Evolutionary conservation across 2,329 filamentous ascomycete species (phyloP).

Genomic region (Pestalotiopsis sp.): DNA sequence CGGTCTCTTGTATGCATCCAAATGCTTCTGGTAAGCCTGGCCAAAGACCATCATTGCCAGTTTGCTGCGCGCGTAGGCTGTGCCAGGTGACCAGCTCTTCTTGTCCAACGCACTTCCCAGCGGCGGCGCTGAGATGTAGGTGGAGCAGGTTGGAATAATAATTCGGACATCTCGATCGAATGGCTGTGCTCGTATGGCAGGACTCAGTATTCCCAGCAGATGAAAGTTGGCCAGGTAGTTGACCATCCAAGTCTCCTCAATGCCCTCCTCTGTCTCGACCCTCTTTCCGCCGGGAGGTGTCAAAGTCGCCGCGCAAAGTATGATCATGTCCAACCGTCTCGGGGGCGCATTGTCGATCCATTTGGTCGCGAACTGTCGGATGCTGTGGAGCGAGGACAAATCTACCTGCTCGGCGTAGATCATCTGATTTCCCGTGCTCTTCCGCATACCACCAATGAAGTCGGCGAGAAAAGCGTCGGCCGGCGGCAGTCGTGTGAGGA

Average conservation of each 20-base stretch:
- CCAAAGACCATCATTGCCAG: constrained; percentile 89
- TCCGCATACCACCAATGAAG: constrained; percentile 86
- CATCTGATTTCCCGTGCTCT: constrained; percentile 76
- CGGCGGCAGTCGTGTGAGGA: constrained; percentile 81
- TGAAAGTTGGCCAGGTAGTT: constrained; percentile 98
- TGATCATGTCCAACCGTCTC: constrained; percentile 84
- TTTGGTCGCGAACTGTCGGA: constrained; percentile 91
- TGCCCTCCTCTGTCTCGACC: constrained; percentile 71
- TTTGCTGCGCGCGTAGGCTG: constrained; percentile 67
- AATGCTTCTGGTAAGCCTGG: constrained; percentile 87
- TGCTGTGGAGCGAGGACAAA: constrained; percentile 82
- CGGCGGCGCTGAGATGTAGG: constrained; percentile 79
- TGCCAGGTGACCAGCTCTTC: constrained; percentile 56
- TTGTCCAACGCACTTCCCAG: constrained; percentile 56
- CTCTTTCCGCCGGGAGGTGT: constrained; percentile 68
- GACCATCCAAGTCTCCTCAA: constrained; percentile 90
- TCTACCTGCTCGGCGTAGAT: constrained; percentile 97
- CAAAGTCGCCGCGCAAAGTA: constrained; percentile 82
- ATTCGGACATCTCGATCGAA: constrained; percentile 92
- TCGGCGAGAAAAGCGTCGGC: constrained; percentile 89
- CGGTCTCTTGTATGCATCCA: constrained; percentile 80
- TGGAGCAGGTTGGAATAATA: constrained; percentile 83
- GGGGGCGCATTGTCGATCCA: constrained; percentile 97
- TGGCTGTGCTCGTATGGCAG: constrained; percentile 87
- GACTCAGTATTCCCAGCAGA: constrained; percentile 85